Evolutionary conservation across 2,329 filamentous ascomycete species (phyloP), one percentile per base, ranked within the genome.

Genomic region (Microdochium nivale): DNA sequence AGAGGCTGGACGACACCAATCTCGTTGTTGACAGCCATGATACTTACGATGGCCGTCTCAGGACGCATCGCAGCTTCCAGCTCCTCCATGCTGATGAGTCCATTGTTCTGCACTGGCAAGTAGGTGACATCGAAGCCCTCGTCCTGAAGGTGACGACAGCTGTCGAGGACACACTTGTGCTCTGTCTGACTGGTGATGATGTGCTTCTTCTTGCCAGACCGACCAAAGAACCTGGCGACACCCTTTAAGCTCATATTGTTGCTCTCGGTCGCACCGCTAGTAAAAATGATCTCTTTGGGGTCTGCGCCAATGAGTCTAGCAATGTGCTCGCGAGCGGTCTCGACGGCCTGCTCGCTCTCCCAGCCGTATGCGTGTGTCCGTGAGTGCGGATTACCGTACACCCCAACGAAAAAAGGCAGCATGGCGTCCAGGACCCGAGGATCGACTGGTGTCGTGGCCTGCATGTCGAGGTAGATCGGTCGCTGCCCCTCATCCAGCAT

Each of bases 211-310:
- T 96, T 96, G 62, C 90, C 91, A 2, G 83, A 84, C 53, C 89
- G 83, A 58, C 90, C 90, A 67, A 96, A 96, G 73, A 99, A 99
- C 56, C 92, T 81, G 21, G 94, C 91, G 9, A 99, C 92, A 57
- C 94, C 94, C 74, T 99, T 99, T 74, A 99, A 90, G 70, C 90
- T 96, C 94, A 99, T 99, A 65, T 99, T 99, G 73, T 99, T 99
- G 67, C 90, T 96, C 75, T 99, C 94, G 0, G 94, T 99, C 16
- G 94, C 94, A 51, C 94, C 94, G 62, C 91, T 96, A 7, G 94
- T 99, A 72, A 99, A 97, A 62, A 99, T 95, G 58, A 99, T 97
- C 68, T 99, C 94, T 72, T 99, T 99, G 5, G 94, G 77, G 67
- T 99, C 90, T 25, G 94, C 94, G 25, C 92, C 92, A 58, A 99